Evolutionary conservation across 306 rosid genomes (phyloP).

Genomic region (Malus sylvestris): DNA sequence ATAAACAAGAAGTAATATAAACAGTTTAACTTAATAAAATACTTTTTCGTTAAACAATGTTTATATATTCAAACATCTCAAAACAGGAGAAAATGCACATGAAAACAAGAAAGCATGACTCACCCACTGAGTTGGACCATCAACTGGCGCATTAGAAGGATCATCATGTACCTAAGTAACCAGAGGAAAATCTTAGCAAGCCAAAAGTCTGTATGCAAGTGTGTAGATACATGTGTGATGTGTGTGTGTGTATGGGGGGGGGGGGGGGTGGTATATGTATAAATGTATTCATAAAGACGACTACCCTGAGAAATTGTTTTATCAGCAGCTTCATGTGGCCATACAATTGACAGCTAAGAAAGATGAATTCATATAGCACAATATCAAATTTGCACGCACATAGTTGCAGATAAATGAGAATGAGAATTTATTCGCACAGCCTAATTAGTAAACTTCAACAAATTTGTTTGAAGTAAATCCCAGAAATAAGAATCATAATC

Average conservation of each 20-base stretch:
- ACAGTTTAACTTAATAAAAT: not conserved
- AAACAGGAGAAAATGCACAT: slow-evolving; percentile 3
- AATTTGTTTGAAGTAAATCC: not conserved
- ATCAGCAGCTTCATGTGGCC: not conserved
- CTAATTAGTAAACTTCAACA: not conserved
- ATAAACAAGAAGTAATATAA: slow-evolving; percentile 8
- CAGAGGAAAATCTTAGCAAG: slow-evolving; percentile 15
- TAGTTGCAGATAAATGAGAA: not conserved
- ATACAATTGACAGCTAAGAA: not conserved
- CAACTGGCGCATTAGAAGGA: slow-evolving; percentile 90
- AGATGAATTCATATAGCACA: not conserved
- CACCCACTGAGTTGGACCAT: slow-evolving; percentile 99
- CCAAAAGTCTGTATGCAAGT: not conserved
- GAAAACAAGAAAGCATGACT: slow-evolving; percentile 24
- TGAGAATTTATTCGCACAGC: not conserved
- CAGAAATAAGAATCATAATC: not conserved
- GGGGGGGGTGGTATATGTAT: no score
- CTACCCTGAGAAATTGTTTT: slow-evolving; percentile 1
- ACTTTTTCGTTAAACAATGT: not conserved
- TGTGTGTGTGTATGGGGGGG: not conserved
- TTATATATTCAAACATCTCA: not conserved
- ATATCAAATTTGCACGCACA: not conserved
- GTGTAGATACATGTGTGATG: not conserved
- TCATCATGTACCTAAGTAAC: slow-evolving; percentile 80
- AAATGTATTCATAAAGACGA: not conserved